Conservation (phyloP, 345 rosid species). For the Firmiana major region DNA sequence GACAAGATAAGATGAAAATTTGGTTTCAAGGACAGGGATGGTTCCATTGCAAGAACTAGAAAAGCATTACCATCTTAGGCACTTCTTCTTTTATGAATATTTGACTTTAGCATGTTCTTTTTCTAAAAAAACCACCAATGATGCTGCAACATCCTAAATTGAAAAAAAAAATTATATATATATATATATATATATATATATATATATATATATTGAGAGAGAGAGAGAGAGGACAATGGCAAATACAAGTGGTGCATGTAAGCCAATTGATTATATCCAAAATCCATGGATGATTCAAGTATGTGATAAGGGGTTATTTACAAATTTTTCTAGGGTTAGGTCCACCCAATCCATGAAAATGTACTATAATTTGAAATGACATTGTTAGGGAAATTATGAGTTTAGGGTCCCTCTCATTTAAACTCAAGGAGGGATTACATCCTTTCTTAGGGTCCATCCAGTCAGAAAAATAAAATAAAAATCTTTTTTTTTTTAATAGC, state of each 20-base stretch:
- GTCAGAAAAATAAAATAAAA: background rate
- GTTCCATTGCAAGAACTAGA: conserved; percentile 13
- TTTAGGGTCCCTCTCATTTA: conserved; percentile 19
- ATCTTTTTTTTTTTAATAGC: background rate
- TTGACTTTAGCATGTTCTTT: conserved; percentile 9
- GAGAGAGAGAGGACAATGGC: background rate
- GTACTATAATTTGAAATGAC: background rate
- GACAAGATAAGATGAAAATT: background rate
- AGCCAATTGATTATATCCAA: background rate
- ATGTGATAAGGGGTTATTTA: background rate
- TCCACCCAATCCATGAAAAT: conserved; percentile 4
- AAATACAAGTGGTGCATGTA: background rate
- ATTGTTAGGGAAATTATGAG: background rate
- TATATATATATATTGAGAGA: too few relatives aligned
- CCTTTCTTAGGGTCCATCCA: conserved; percentile 8
- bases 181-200: too few relatives aligned
- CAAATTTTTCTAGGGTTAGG: background rate
- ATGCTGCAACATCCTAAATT: background rate
- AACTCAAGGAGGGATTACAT: background rate
- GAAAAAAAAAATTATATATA: background rate
- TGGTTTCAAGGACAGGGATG: conserved; percentile 1
- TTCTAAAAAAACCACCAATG: background rate
- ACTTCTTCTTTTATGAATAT: conserved; percentile 7
- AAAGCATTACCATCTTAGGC: conserved; percentile 1
- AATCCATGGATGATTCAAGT: background rate